Conservation (phyloP, 129 eudicot genomes). For the Scalesia atractyloides region DNA sequence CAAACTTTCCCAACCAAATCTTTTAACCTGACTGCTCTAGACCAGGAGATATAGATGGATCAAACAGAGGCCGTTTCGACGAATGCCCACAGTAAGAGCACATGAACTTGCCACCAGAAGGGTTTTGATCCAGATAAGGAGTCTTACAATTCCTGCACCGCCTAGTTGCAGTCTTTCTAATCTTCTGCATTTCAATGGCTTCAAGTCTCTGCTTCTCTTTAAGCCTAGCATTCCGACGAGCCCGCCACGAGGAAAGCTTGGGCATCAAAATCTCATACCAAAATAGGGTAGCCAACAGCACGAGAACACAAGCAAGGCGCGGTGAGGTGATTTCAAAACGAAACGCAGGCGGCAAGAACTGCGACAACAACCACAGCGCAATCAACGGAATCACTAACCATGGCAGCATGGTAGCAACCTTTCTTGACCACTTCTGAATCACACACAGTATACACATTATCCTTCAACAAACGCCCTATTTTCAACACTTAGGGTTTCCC, state of each 20-base stretch:
- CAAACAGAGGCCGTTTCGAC: slow-evolving; percentile 79
- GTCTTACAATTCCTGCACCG: slow-evolving; percentile 88
- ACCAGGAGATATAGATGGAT: slow-evolving; percentile 67
- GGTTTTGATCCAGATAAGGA: slow-evolving; percentile 86
- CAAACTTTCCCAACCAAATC: slow-evolving; percentile 73
- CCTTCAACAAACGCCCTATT: slow-evolving; percentile 43
- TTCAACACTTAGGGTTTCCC: background rate
- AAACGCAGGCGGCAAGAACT: slow-evolving; percentile 85
- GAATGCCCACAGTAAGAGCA: slow-evolving; percentile 88
- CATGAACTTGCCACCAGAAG: slow-evolving; percentile 86
- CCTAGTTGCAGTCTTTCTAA: slow-evolving; percentile 78
- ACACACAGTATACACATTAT: slow-evolving; percentile 99
- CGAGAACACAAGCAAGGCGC: slow-evolving; percentile 82
- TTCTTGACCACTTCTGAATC: slow-evolving; percentile 93
- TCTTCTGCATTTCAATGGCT: slow-evolving; percentile 86
- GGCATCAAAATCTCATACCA: slow-evolving; percentile 98
- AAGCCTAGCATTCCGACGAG: slow-evolving; percentile 71
- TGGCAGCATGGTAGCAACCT: slow-evolving; percentile 94
- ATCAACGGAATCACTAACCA: slow-evolving; percentile 95
- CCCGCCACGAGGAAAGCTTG: slow-evolving; percentile 76
- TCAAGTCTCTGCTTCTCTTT: slow-evolving; percentile 81
- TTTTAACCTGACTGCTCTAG: slow-evolving; percentile 63
- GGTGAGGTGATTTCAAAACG: slow-evolving; percentile 89
- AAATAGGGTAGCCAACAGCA: slow-evolving; percentile 69
- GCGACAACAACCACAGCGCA: slow-evolving; percentile 85